Base-by-base conservation (phyloP, 2,329 filamentous ascomycete genomes). In the Pseudopithomyces maydicus region DNA sequence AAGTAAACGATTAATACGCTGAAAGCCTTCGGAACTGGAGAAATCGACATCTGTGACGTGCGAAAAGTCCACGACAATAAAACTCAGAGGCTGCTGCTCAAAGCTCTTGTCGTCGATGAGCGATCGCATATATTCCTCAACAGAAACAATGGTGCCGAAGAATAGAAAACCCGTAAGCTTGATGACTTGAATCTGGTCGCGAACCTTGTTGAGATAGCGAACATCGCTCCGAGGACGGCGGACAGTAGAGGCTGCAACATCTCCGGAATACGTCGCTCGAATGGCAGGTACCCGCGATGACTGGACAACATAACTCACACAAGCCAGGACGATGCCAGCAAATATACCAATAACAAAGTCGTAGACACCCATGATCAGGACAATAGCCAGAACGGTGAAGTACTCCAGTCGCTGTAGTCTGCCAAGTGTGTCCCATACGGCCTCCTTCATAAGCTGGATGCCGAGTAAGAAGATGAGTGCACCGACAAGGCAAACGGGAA, bases 141-240 rank as follows among this genome's bases (percentile, higher is more conserved):
- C 94, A 46, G 91, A 92, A 52, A 97, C 94, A 63, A 99, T 97
- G 2, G 93, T 98, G 15, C 95, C 95, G 66, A 99, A 99, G 81
- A 99, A 99, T n/a, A 99, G 85, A 70, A 94, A 98, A 0, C 95
- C 94, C 0, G 90, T 89, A 15, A 99, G 84, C 75, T 98, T 98
- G 69, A 96, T 90, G 48, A 98, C 88, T 56, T 91, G 90, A 33
- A 96, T 95, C 73, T 99, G 95, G 32, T 86, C 85, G 2, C 94
- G 93, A 15, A 95, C 93, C 63, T 94, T 85, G 58, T 88, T 88
- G 3, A 99, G 81, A 70, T 95, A 99, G 57, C 90, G 87, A 58
- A 93, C 89, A 67, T 99, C 95, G 3, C 92, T 88, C 0, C 91
- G 91, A 64, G 97, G 96, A 52, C 95, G 88, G 52, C 95, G 86